phyloP scores from a whole-genome alignment of 371 early-diverging fungal genomes.

The Mucor plumbeus region DNA sequence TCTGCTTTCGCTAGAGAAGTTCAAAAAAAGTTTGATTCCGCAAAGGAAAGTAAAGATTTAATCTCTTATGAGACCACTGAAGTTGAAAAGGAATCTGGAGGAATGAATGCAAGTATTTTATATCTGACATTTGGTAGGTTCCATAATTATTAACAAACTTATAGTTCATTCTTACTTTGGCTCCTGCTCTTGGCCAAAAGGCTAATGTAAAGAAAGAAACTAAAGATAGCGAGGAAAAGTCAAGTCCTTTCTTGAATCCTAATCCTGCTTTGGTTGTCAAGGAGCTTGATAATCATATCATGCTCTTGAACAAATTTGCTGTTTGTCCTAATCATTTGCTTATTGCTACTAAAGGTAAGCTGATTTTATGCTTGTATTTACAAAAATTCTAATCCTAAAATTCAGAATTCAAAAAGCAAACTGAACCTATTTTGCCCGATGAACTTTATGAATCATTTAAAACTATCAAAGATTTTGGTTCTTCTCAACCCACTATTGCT shows the following conservation, averaged over 20 bases:
- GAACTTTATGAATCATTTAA: conserved; percentile 66
- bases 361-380: not conserved
- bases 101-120: conserved; percentile 32
- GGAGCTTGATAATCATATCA: conserved; percentile 58
- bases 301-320: conserved; percentile 80
- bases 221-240: conserved; percentile 25
- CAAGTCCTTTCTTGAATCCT: conserved; percentile 75
- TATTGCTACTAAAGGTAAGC: conserved; percentile 76
- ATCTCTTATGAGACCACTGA: conserved; percentile 34
- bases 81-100: conserved; percentile 21
- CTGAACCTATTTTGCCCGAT: conserved; percentile 59
- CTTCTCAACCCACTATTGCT: conserved; percentile 48
- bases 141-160: not conserved
- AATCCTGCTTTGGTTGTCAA: conserved; percentile 63
- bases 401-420: conserved; percentile 69
- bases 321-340: conserved; percentile 71
- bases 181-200: conserved; percentile 30
- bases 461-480: conserved; percentile 49
- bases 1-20: conserved; percentile 23
- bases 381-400: not conserved
- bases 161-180: conserved; percentile 27
- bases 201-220: not conserved
- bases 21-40: conserved; percentile 34
- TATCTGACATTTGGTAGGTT: too few species aligned
- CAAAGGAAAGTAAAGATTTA: conserved; percentile 34